Evolutionary conservation across 331 rosid species (phyloP), one percentile per base, ranked within the genome.

Genomic region (Pyracantha coccinea): DNA sequence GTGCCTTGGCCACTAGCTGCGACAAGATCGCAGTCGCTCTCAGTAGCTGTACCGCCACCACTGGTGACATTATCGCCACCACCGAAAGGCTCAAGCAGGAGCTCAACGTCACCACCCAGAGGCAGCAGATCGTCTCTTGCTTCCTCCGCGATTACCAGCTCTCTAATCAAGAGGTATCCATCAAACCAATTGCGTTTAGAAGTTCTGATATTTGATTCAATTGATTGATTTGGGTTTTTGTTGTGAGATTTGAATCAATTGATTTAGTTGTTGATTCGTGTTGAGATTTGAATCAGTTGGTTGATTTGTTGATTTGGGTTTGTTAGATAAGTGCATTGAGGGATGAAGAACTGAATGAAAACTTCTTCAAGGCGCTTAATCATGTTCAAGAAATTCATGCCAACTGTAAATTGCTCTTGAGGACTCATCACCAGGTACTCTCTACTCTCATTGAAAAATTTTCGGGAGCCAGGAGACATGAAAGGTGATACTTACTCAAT

Each of bases 71-170:
- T 70, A 89, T 91, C 73, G 78, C 88, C 77, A 88, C 99, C 79
- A 90, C 97, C 25, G 97, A 92, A 83, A 83, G 97, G 85, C 97
- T 95, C 81, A 90, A 89, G 87, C 96, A 88, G 75, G 97, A 94
- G 76, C 96, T 94, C 79, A 89, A 86, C 76, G 80, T 86, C 64
- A 92, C 96, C 38, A 86, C 89, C 3, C 95, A 90, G 83, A 83
- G 99, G 79, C 99, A 90, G 83, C 92, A 90, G 86, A 92, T 95
- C 63, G 97, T 82, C 67, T 78, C 89, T 10, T 90, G 93, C 81
- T 92, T 95, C 90, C 90, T 95, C 72, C 99, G 97, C 3, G 96
- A 92, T 82, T 95, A 92, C 78, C 99, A 92, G 86, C 93, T 94
- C 80, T 91, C 99, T 19, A 82, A 79, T 15, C 93, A 90, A 72